Evolutionary conservation across 2,329 filamentous ascomycete species (phyloP).

Genomic region (Pseudopyrenochaeta lycopersici): DNA sequence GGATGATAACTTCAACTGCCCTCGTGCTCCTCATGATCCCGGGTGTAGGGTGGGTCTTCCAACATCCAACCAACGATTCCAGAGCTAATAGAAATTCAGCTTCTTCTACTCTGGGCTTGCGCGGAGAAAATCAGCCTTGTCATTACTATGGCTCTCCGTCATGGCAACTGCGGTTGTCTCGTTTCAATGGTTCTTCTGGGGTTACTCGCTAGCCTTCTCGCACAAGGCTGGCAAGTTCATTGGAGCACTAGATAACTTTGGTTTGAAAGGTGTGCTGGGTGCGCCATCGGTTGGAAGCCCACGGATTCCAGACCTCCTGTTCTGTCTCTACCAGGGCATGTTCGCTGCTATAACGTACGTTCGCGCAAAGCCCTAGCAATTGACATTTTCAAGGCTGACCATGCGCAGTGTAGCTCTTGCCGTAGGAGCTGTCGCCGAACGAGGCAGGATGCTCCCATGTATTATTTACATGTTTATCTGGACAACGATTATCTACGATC

Average conservation of each 20-base stretch:
- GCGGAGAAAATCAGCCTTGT: slow-evolving; percentile 86
- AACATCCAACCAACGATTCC: not conserved
- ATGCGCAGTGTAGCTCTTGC: slow-evolving; percentile 75
- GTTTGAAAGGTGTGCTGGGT: slow-evolving; percentile 78
- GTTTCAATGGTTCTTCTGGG: slow-evolving; percentile 98
- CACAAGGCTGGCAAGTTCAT: slow-evolving; percentile 79
- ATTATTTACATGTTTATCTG: slow-evolving; percentile 94
- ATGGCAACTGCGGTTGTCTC: slow-evolving; percentile 80
- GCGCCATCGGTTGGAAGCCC: slow-evolving; percentile 76
- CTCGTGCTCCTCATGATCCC: slow-evolving; percentile 93
- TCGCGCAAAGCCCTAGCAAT: not conserved
- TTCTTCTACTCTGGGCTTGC: slow-evolving; percentile 95
- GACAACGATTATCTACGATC: slow-evolving; percentile 89
- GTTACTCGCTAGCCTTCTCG: slow-evolving; percentile 84
- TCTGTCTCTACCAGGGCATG: slow-evolving; percentile 88
- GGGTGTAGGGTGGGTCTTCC: slow-evolving; percentile 72
- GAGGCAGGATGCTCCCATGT: slow-evolving; percentile 86
- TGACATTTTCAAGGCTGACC: slow-evolving; percentile 4
- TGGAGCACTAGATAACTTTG: slow-evolving; percentile 81
- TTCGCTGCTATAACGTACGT: slow-evolving; percentile 86
- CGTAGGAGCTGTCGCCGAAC: slow-evolving; percentile 84
- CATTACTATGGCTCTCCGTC: slow-evolving; percentile 85
- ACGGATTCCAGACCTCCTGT: slow-evolving; percentile 82
- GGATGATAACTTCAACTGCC: slow-evolving; percentile 78
- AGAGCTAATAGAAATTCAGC: slow-evolving; percentile 49